These are phyloP conservation scores for Zea luxurians DNA, from an alignment of 176 grass and related monocot genomes.

Conservation along the genomic window DNA sequence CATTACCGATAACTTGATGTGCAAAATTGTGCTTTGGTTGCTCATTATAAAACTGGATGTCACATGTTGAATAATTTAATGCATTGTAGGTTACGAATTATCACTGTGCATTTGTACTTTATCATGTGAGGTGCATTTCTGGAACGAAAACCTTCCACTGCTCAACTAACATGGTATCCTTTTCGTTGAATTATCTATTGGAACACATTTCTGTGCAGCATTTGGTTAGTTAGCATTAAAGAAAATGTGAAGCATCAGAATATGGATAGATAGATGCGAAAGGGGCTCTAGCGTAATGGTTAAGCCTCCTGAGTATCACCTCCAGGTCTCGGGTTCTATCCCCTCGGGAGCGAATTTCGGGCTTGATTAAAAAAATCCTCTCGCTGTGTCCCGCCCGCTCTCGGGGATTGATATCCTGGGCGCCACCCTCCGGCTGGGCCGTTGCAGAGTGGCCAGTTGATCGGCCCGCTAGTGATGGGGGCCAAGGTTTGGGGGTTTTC, in stretches of 20 bases:
- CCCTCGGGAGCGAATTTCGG: too few relatives aligned
- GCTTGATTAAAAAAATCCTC: too few relatives aligned
- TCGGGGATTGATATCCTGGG: too few relatives aligned
- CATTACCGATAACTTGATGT: conserved; percentile 4
- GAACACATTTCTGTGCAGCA: not conserved
- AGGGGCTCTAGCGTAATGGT: too few relatives aligned
- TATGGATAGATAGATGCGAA: not conserved
- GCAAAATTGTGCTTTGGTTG: not conserved
- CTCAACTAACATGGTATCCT: conserved; percentile 1
- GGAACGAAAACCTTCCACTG: conserved; percentile 9
- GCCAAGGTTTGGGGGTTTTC: too few relatives aligned
- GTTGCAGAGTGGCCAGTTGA: too few relatives aligned
- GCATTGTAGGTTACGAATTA: conserved; percentile 3
- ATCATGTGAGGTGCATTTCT: not conserved
- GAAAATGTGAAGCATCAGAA: not conserved
- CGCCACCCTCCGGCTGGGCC: too few relatives aligned
- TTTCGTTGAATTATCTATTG: conserved; percentile 2
- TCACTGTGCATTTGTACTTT: not conserved
- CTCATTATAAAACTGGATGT: conserved; percentile 3
- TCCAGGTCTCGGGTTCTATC: too few relatives aligned
- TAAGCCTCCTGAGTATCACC: too few relatives aligned
- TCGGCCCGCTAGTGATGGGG: too few relatives aligned
- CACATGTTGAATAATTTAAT: not conserved
- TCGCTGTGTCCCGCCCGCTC: too few relatives aligned
- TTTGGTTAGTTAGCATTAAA: conserved; percentile 28